These are phyloP conservation scores for Coemansia sp. DNA, from an alignment of 192 early-diverging fungal genomes.

Conservation along the genomic window DNA sequence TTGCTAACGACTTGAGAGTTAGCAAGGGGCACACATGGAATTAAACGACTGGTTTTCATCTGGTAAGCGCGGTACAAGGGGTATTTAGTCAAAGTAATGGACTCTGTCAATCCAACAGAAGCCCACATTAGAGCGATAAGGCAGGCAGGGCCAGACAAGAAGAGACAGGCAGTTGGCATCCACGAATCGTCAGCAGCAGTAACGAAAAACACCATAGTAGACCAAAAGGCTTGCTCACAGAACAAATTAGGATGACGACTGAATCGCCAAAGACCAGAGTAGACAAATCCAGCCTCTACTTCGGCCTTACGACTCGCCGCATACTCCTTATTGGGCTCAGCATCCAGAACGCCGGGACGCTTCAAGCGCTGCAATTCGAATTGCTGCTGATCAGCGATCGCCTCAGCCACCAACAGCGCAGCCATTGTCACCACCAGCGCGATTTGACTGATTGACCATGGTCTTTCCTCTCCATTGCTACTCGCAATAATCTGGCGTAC, in stretches of 20 bases:
- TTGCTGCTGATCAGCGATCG: slow-evolving; percentile 81
- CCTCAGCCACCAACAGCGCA: slow-evolving; percentile 62
- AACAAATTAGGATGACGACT: slow-evolving; percentile 87
- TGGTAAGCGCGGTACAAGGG: slow-evolving; percentile 75
- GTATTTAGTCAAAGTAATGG: slow-evolving; percentile 70
- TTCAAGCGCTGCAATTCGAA: slow-evolving; percentile 67
- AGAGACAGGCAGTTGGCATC: slow-evolving; percentile 58
- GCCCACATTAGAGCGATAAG: slow-evolving; percentile 74
- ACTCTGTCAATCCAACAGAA: slow-evolving; percentile 64
- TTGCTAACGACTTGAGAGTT: slow-evolving; percentile 23
- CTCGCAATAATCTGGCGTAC: slow-evolving; percentile 14
- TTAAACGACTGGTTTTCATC: slow-evolving; percentile 59
- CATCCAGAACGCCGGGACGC: slow-evolving; percentile 17
- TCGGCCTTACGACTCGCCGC: slow-evolving; percentile 37
- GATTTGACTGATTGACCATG: slow-evolving; percentile 56
- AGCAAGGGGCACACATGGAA: slow-evolving; percentile 55
- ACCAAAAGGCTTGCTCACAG: slow-evolving; percentile 75
- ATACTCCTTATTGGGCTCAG: neutral
- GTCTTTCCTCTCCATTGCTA: neutral
- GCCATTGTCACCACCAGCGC: slow-evolving; percentile 52
- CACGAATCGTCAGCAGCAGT: slow-evolving; percentile 1
- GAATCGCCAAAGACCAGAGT: slow-evolving; percentile 71
- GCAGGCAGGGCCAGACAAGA: slow-evolving; percentile 57
- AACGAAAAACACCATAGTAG: slow-evolving; percentile 20
- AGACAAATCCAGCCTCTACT: slow-evolving; percentile 69